Conservation (phyloP, 2,329 filamentous ascomycete genomes). For the Colletotrichum liriopes region DNA sequence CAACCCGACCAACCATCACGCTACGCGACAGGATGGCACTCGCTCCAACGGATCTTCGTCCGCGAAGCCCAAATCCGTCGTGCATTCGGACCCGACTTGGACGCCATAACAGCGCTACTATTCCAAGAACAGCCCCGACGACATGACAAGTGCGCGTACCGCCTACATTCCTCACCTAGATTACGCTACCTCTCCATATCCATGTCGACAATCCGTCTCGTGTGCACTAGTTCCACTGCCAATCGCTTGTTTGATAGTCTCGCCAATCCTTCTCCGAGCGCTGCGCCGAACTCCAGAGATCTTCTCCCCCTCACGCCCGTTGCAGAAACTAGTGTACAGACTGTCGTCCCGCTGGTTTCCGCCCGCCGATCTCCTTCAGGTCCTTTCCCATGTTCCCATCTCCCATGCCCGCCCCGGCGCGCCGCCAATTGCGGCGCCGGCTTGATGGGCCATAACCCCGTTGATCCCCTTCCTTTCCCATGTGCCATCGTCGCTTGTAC, state of each 20-base stretch:
- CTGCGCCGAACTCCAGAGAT: conserved; percentile 6
- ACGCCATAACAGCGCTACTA: conserved; percentile 24
- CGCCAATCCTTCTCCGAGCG: not conserved
- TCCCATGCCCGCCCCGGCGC: not conserved
- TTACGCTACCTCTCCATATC: conserved; percentile 14
- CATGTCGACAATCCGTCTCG: not conserved
- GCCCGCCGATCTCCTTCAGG: conserved; percentile 34
- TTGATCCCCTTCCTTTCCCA: not conserved
- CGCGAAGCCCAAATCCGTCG: not conserved
- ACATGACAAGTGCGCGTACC: conserved; percentile 26
- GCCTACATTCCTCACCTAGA: not conserved
- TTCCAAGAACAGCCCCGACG: conserved; percentile 31
- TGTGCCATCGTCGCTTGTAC: conserved; percentile 7
- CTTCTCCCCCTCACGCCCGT: not conserved
- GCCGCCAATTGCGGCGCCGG: not conserved
- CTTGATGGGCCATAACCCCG: not conserved
- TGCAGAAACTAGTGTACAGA: conserved; percentile 4
- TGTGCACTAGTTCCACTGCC: not conserved
- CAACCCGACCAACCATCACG: not conserved
- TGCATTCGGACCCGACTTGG: conserved; percentile 27
- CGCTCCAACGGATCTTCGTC: conserved; percentile 7
- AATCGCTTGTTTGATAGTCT: not conserved
- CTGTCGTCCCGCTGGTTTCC: conserved; percentile 38
- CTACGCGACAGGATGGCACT: too few relatives aligned
- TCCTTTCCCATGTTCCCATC: not conserved